Percentiles rank a stretch among this genome's conserved stretches.
phyloP scores from a whole-genome alignment of 169 alveolate species.

The Cyclospora cayetanensis region DNA sequence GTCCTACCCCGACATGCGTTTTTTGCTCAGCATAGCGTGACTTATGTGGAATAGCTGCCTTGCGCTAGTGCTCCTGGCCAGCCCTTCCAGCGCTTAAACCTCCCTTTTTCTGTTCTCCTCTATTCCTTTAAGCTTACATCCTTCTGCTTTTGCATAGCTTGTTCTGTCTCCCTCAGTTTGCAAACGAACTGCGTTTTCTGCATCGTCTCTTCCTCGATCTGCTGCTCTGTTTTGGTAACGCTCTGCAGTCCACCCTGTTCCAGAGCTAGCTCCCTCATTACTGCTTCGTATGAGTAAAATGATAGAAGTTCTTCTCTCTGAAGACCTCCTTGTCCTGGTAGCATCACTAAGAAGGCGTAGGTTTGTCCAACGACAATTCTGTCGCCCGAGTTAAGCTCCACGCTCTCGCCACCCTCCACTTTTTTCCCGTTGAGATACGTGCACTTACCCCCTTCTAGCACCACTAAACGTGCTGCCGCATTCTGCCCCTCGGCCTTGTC shows the following conservation, averaged over 20 bases:
- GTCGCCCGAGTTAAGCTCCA: conserved; percentile 48
- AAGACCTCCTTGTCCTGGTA: background rate
- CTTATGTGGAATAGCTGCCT: too few species aligned
- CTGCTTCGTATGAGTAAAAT: background rate
- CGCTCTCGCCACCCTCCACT: background rate
- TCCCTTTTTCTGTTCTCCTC: too few species aligned
- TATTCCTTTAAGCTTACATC: background rate
- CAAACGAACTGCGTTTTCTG: background rate
- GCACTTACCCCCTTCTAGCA: background rate
- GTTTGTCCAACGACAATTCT: conserved; percentile 59
- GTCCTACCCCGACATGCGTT: too few species aligned
- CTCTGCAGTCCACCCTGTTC: conserved; percentile 51
- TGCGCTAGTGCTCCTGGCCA: too few species aligned
- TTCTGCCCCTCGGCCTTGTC: background rate
- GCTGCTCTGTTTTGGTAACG: background rate
- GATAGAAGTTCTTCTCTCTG: background rate
- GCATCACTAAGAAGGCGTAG: conserved; percentile 58
- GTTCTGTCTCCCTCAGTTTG: conserved; percentile 56
- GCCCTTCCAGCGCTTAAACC: too few species aligned
- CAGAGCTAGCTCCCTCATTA: conserved; percentile 46
- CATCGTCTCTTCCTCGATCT: conserved; percentile 54
- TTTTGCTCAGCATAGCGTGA: too few species aligned
- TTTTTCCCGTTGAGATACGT: conserved; percentile 63
- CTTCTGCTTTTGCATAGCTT: conserved; percentile 17
- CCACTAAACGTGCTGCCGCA: background rate